phyloP scores from a whole-genome alignment of 2,329 filamentous ascomycete species.

The Diaporthe vaccinii region DNA sequence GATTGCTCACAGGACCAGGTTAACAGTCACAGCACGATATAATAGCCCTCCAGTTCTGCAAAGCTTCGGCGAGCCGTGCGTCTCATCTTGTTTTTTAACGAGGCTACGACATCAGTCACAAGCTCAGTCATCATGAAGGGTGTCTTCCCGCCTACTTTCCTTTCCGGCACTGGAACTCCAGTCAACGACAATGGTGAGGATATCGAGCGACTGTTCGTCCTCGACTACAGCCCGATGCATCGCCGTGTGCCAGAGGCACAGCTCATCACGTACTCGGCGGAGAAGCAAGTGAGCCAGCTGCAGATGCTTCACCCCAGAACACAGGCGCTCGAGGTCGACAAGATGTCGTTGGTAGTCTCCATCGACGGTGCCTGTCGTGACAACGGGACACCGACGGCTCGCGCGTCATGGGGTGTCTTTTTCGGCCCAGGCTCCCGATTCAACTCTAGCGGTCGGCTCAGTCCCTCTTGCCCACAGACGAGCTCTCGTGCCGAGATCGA shows the following conservation, averaged over 20 bases:
- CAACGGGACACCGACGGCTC: conserved; percentile 43
- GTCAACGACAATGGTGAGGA: background rate
- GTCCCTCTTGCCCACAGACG: conserved; percentile 40
- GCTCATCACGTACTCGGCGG: background rate
- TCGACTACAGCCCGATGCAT: conserved; percentile 3
- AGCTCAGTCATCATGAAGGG: conserved; percentile 10
- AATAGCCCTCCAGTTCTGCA: background rate
- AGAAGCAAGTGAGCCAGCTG: conserved; percentile 16
- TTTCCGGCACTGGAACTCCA: background rate
- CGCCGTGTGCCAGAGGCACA: background rate
- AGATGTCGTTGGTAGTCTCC: conserved; percentile 42
- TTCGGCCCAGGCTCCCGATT: conserved; percentile 45
- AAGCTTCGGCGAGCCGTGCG: no score
- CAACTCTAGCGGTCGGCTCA: conserved; percentile 41
- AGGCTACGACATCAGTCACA: background rate
- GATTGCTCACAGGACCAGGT: background rate
- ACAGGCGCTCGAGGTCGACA: conserved; percentile 2
- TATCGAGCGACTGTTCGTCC: conserved; percentile 18
- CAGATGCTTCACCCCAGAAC: background rate
- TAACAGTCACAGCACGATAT: background rate
- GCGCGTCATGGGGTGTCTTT: conserved; percentile 46
- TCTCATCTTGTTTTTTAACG: background rate
- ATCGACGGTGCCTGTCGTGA: conserved; percentile 46
- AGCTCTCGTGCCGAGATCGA: conserved; percentile 43
- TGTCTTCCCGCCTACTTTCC: background rate